A percentile compares a stretch with the other conserved stretches of the same genome.
Conservation (phyloP, 2,329 filamentous ascomycete genomes). For the Colletotrichum sidae region DNA sequence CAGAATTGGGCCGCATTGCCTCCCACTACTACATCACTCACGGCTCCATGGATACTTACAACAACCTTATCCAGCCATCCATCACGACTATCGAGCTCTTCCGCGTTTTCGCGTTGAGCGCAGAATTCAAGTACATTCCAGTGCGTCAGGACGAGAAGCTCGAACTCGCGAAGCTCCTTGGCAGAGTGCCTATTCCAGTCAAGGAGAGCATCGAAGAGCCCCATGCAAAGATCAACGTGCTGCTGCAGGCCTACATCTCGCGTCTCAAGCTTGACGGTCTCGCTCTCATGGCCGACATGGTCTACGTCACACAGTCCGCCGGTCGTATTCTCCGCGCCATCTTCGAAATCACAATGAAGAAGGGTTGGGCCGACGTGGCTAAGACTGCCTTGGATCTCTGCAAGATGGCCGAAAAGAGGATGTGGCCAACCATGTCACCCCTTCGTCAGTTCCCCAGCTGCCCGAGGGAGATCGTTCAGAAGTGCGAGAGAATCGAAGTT, state of each 20-base stretch:
- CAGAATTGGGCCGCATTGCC: slow-evolving; percentile 93
- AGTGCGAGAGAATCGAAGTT: slow-evolving; percentile 94
- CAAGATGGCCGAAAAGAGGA: slow-evolving; percentile 99
- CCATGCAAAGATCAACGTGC: slow-evolving; percentile 97
- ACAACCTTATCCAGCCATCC: slow-evolving; percentile 91
- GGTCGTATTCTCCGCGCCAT: slow-evolving; percentile 95
- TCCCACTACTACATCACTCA: slow-evolving; percentile 99
- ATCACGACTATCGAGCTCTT: slow-evolving; percentile 96
- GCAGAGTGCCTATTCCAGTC: slow-evolving; percentile 91
- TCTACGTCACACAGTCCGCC: slow-evolving; percentile 98
- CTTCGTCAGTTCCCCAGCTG: slow-evolving; percentile 89
- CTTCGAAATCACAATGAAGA: slow-evolving; percentile 97
- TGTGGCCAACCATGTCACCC: slow-evolving; percentile 99
- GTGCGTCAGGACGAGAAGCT: slow-evolving; percentile 98
- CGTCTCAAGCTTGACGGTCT: slow-evolving; percentile 93
- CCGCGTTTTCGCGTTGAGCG: slow-evolving; percentile 93
- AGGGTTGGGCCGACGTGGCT: slow-evolving; percentile 93
- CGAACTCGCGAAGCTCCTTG: slow-evolving; percentile 90
- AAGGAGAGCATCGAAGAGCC: slow-evolving; percentile 98
- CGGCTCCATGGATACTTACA: slow-evolving; percentile 97
- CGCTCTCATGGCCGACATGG: slow-evolving; percentile 97
- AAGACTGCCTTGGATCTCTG: slow-evolving; percentile 94
- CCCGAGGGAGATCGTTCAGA: slow-evolving; percentile 86
- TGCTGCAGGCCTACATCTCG: slow-evolving; percentile 96
- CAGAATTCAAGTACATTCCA: slow-evolving; percentile 99